Conservation (phyloP, 1,284 basidiomycete genomes). For the Sanghuangporus sanghuang region DNA sequence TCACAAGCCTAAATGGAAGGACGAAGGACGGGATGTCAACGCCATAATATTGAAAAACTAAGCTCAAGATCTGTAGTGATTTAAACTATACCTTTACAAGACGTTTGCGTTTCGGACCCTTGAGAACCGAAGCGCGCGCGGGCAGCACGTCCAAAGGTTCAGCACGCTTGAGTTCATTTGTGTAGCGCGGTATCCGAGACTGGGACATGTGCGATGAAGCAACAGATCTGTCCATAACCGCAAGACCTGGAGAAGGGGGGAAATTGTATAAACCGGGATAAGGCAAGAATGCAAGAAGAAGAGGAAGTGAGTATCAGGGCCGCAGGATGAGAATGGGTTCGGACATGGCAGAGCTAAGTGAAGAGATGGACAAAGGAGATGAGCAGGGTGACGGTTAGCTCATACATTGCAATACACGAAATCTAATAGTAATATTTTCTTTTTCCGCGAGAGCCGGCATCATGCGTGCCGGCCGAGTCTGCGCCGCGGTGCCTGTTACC, state of each 20-base stretch:
- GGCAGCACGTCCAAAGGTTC: neutral
- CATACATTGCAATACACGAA: slow-evolving; percentile 4
- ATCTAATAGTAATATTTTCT: neutral
- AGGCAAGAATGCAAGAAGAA: neutral
- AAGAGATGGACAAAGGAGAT: neutral
- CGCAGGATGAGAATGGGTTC: neutral
- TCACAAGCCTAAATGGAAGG: slow-evolving; percentile 58
- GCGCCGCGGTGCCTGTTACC: slow-evolving; percentile 2
- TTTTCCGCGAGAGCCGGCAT: slow-evolving; percentile 1
- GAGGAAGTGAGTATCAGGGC: neutral
- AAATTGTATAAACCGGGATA: neutral
- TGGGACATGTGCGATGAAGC: neutral
- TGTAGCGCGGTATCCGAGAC: neutral
- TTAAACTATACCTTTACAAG: slow-evolving; percentile 54
- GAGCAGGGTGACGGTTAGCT: neutral
- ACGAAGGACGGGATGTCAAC: slow-evolving; percentile 5
- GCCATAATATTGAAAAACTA: slow-evolving; percentile 3
- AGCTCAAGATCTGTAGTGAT: neutral
- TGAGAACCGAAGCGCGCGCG: slow-evolving; percentile 30
- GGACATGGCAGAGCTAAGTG: neutral
- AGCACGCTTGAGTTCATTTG: neutral
- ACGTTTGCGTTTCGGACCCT: slow-evolving; percentile 60
- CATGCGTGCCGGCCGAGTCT: neutral
- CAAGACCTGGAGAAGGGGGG: neutral
- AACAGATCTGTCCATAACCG: neutral